Evolutionary conservation across 1,284 basidiomycete species (phyloP).

Genomic region (Fomitopsis betulina): DNA sequence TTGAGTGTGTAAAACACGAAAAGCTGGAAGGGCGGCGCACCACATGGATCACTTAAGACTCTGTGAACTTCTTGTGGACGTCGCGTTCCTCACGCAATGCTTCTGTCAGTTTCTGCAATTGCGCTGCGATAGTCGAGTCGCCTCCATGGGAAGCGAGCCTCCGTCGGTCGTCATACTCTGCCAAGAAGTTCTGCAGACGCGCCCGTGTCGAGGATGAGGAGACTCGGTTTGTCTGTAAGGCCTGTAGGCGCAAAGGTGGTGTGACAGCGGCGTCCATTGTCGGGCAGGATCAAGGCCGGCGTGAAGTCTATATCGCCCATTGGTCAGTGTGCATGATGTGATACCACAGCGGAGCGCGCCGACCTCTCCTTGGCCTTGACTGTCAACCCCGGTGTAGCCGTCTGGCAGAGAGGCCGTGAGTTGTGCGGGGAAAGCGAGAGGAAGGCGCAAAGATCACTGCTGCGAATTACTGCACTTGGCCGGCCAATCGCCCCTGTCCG

Average conservation of each 20-base stretch:
- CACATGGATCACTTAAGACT: background rate
- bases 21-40: background rate
- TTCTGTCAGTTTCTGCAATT: constrained; percentile 29
- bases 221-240: constrained; percentile 17
- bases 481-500: constrained; percentile 4
- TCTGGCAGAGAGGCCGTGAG: background rate
- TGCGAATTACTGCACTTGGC: background rate
- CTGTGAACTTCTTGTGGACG: constrained; percentile 13
- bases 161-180: constrained; percentile 25
- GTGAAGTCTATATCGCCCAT: background rate
- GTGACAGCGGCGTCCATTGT: constrained; percentile 25
- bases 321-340: background rate
- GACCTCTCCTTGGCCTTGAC: background rate
- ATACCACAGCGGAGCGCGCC: background rate
- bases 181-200: constrained; percentile 26
- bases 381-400: background rate
- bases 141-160: constrained; percentile 27
- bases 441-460: background rate
- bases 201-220: constrained; percentile 23
- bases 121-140: constrained; percentile 30
- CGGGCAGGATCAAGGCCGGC: background rate
- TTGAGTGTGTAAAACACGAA: background rate
- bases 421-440: background rate
- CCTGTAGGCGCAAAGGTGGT: constrained; percentile 28
- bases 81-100: constrained; percentile 27